Base-by-base conservation (phyloP, 371 early-diverging fungal genomes). In the Mucor sp. region DNA sequence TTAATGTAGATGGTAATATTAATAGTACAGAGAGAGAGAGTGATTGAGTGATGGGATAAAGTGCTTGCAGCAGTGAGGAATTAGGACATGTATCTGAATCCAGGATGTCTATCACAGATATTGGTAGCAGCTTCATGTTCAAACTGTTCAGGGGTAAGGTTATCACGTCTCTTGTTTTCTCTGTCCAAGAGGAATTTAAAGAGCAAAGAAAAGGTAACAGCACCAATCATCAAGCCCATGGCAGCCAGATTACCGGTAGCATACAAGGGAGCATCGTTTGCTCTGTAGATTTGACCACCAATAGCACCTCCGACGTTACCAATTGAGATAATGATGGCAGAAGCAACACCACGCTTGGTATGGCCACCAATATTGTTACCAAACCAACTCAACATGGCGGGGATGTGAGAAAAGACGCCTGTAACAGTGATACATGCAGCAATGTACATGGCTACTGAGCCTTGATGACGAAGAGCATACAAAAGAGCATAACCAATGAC, bases 291-390 rank as follows among this genome's bases (percentile, higher is more conserved):
- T 58, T 88, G 90, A 15, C 89, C 87, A 14, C 85, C 86, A 65
- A 89, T 79, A 23, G 86, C 81, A 27, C 67, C 90, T 48, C 90
- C 88, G 30, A 89, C 74, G 43, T 88, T 90, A 61, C 91, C 91
- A 59, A 89, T 78, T 2, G 84, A 79, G 55, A 88, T 83, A 39
- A 87, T 84, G 44, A 85, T 75, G 8, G 89, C 90, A 11, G 82
- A 77, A 1, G 84, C 88, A 37, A 84, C 85, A 72, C 84, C 88
- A 47, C 87, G 80, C 74, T 90, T 90, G 25, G 87, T 87, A 60
- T 87, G 85, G 0, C 90, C 90, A 63, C 84, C 85, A 48, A 88
- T 78, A 43, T 88, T 89, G 70, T 81, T 85, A 3, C 85, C 80
- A 67, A 87, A 84, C 88, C 89, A 90, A 1, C 81, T 76, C 12